A percentile compares a stretch with the other conserved stretches of the same genome.
These are phyloP conservation scores for Salvia miltiorrhiza DNA, from an alignment of 257 asterid genomes.

Conservation along the genomic window DNA sequence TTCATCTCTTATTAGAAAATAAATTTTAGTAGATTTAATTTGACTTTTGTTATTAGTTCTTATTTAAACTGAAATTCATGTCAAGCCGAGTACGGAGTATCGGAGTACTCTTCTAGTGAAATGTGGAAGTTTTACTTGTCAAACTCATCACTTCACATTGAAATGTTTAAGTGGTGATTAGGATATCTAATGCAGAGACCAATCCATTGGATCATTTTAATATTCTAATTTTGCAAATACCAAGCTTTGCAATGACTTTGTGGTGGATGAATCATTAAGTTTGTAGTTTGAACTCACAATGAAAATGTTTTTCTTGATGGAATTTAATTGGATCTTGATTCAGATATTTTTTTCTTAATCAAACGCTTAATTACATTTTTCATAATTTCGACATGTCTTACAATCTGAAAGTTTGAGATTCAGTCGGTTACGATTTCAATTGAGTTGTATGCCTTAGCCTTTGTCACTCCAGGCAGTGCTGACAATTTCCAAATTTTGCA, in stretches of 20 bases:
- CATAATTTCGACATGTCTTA: neutral
- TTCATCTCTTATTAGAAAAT: neutral
- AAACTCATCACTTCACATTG: neutral
- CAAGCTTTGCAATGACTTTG: neutral
- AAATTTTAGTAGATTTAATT: neutral
- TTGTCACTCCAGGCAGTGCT: neutral
- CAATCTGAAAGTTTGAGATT: slow-evolving; percentile 8
- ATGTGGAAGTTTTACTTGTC: slow-evolving; percentile 6
- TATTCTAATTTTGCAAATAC: neutral
- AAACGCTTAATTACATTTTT: neutral
- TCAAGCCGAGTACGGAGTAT: neutral
- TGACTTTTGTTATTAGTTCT: neutral
- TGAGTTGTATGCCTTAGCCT: too few species aligned
- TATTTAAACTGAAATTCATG: slow-evolving; percentile 11
- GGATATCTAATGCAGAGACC: neutral
- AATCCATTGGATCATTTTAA: neutral
- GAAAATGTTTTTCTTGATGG: neutral
- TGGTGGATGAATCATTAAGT: slow-evolving; percentile 4
- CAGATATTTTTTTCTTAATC: neutral
- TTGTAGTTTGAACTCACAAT: neutral
- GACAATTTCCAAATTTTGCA: neutral
- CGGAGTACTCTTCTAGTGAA: neutral
- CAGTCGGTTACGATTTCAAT: neutral
- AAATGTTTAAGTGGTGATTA: neutral
- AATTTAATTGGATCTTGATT: neutral